These are phyloP conservation scores for Aspergillus conjunctus DNA, from an alignment of 495 filamentous ascomycete genomes.

Conservation along the genomic window DNA sequence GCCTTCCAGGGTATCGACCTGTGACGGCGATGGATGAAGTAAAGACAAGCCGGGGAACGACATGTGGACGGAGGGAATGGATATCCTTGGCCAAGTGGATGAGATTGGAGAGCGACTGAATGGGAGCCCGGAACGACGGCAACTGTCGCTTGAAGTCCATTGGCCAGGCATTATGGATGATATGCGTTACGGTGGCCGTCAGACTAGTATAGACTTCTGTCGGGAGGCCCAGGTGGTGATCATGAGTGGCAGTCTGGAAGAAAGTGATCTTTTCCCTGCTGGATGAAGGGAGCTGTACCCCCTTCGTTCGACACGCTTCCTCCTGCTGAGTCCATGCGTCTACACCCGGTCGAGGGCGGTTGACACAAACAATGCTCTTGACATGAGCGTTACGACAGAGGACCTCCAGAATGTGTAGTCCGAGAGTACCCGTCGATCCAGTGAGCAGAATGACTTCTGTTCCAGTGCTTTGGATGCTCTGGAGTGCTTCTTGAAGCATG, in stretches of 20 bases:
- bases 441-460: slow-evolving; percentile 33
- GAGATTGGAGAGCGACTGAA: slow-evolving; percentile 34
- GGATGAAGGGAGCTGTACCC: not conserved
- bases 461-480: not conserved
- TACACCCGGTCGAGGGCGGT: not conserved
- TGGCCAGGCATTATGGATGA: slow-evolving; percentile 46
- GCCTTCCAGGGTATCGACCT: slow-evolving; percentile 13
- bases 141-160: slow-evolving; percentile 39
- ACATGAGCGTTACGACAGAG: slow-evolving; percentile 13
- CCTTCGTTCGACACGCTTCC: not conserved
- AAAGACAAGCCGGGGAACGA: slow-evolving; percentile 19
- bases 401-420: slow-evolving; percentile 27
- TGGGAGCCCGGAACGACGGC: slow-evolving; percentile 33
- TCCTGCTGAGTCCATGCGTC: not conserved
- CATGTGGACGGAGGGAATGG: not conserved
- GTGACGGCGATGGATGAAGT: slow-evolving; percentile 30
- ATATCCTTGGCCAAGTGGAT: slow-evolving; percentile 24
- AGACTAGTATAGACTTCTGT: slow-evolving; percentile 15
- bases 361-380: not conserved
- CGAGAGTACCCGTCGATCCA: slow-evolving; percentile 38
- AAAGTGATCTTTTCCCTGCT: not conserved
- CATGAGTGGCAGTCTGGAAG: not conserved
- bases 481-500: not conserved
- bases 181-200: slow-evolving; percentile 31
- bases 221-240: not conserved